Conservation (phyloP, 805 yeast species). For the Zygosaccharomyces bailii region DNA sequence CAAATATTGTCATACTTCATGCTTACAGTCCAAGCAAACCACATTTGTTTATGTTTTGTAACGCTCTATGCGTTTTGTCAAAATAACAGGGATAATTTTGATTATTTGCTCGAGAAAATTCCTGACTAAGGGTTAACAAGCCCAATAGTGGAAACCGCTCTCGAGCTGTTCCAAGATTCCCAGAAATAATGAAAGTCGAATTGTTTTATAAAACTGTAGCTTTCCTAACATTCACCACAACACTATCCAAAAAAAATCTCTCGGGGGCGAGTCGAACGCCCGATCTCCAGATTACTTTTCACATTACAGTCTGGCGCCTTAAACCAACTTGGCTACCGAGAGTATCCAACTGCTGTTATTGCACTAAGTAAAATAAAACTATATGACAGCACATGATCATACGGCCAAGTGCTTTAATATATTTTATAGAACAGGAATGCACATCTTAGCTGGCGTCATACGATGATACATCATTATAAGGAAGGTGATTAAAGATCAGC, state of each 20-base stretch:
- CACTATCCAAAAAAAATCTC: constrained; percentile 30
- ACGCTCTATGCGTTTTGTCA: background rate
- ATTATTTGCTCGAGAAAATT: background rate
- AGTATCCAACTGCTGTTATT: constrained; percentile 10
- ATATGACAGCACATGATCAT: too few relatives aligned
- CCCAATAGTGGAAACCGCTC: too few relatives aligned
- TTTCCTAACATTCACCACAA: too few relatives aligned
- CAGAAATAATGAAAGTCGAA: background rate
- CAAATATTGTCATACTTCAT: too few relatives aligned
- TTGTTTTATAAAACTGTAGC: too few relatives aligned
- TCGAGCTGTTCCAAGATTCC: background rate
- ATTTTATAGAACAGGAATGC: too few relatives aligned
- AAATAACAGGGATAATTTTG: background rate
- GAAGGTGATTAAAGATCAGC: too few relatives aligned
- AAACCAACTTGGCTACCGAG: constrained; percentile 39
- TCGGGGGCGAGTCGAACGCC: constrained; percentile 40
- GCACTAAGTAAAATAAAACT: too few relatives aligned
- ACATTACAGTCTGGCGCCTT: constrained; percentile 39
- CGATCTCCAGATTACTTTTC: constrained; percentile 35
- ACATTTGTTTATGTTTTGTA: background rate
- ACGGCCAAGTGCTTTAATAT: too few relatives aligned
- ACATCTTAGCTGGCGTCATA: too few relatives aligned
- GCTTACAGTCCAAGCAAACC: too few relatives aligned
- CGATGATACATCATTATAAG: too few relatives aligned
- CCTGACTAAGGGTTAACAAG: background rate